Base-by-base conservation (phyloP, 202 grass and related monocot genomes). In the Musa balbisiana region DNA sequence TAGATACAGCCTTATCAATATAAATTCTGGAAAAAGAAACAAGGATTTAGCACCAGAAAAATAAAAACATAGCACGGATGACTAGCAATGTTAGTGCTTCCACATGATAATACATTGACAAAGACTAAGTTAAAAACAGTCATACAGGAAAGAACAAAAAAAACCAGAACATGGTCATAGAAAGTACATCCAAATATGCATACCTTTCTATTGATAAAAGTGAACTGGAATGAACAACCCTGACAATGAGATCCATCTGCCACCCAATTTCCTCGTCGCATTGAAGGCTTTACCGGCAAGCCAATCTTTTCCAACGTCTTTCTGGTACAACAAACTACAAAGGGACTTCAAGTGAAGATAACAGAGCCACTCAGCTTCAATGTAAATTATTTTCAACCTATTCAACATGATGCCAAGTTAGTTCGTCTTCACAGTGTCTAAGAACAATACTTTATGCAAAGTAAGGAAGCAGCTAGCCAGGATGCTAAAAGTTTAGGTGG, bases 171-270 rank as follows among this genome's bases (percentile, higher is more conserved):
- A 11, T 27, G 58, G n/a, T 27, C 51, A 50, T 49, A 26, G 54
- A 15, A 14, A 55, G 29, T 62, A 19, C 11, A 43, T 73, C 10
- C 1, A 15, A 63, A 6, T 56, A 77, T 67, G 21, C 6, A 8
- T 80, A 96, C 92, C 87, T 96, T 96, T 67, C 90, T 80, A 73
- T 82, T 96, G 59, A 96, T 90, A 64, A 96, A 82, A 72, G 92
- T 85, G 80, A 96, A 92, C 16, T 90, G 90, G 69, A 71, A 89
- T 65, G 85, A 83, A 77, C 92, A 96, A 23, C 87, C 87, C 82
- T 96, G 92, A 63, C 92, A 96, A 69, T 96, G 88, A 62, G 92
- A 87, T 26, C 90, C 93, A 74, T 96, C 93, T 23, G 89, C 72
- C n/a, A 96, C 93, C 93, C 93, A 96, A 52, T 25, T 84, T 1